Conservation (phyloP, 2,329 filamentous ascomycete genomes). For the Colletotrichum tamarilloi region DNA sequence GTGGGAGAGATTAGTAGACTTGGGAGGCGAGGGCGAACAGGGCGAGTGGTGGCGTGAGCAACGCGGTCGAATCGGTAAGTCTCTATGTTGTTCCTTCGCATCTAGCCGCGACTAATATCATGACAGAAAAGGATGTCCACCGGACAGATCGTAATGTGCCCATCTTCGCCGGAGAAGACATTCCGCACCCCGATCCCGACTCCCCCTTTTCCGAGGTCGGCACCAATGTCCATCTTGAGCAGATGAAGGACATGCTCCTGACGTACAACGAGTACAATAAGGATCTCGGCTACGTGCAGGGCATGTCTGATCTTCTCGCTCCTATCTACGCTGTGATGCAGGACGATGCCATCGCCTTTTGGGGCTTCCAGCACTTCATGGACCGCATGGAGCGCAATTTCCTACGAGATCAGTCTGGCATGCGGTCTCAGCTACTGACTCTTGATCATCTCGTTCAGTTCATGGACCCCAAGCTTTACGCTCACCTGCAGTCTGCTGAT, state of each 20-base stretch:
- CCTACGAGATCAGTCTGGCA: conserved; percentile 92
- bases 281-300: conserved; percentile 95
- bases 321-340: conserved; percentile 98
- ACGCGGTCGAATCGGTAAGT: conserved; percentile 88
- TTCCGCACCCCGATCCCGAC: conserved; percentile 93
- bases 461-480: conserved; percentile 94
- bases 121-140: conserved; percentile 94
- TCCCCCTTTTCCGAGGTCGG: conserved; percentile 93
- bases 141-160: conserved; percentile 93
- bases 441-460: conserved; percentile 96
- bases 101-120: conserved; percentile 43
- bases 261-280: conserved; percentile 99
- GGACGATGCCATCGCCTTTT: conserved; percentile 96
- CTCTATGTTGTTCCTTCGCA: background rate
- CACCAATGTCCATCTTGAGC: conserved; percentile 97
- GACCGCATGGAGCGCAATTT: conserved; percentile 98
- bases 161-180: conserved; percentile 97
- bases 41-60: conserved; percentile 98
- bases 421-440: conserved; percentile 90
- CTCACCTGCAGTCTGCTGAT: conserved; percentile 88
- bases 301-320: conserved; percentile 96
- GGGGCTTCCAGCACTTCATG: conserved; percentile 97
- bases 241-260: conserved; percentile 98
- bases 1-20: conserved; percentile 94
- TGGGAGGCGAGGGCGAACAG: conserved; percentile 81